Conservation (phyloP, 495 filamentous ascomycete genomes). For the Penicillium lagena region DNA sequence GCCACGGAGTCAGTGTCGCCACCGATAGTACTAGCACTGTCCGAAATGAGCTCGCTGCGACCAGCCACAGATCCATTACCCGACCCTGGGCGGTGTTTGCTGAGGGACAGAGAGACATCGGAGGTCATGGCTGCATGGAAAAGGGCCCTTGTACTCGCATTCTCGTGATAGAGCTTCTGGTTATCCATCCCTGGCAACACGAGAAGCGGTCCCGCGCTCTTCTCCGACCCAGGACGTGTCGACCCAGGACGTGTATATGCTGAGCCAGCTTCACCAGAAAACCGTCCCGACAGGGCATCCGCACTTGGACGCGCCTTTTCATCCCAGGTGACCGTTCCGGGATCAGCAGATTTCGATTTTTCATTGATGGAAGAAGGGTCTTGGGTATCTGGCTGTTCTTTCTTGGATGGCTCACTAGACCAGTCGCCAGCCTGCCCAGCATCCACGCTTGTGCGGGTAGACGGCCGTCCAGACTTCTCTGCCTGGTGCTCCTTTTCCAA, state of each 20-base stretch:
- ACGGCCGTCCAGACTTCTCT: slow-evolving; percentile 13
- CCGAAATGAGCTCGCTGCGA: slow-evolving; percentile 28
- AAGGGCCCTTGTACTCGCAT: slow-evolving; percentile 30
- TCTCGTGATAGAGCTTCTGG: slow-evolving; percentile 22
- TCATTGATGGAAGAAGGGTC: neutral
- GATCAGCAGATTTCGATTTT: slow-evolving; percentile 1
- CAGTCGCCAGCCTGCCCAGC: slow-evolving; percentile 27
- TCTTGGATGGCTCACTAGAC: slow-evolving; percentile 17
- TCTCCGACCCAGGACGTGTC: slow-evolving; percentile 7
- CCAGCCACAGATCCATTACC: slow-evolving; percentile 21
- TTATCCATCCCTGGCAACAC: slow-evolving; percentile 26
- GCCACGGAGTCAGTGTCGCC: slow-evolving; percentile 24
- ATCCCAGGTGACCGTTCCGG: slow-evolving; percentile 7
- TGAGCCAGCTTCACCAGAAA: slow-evolving; percentile 5
- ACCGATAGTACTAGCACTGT: slow-evolving; percentile 22
- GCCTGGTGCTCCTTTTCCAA: slow-evolving; percentile 44
- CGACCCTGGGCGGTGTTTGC: slow-evolving; percentile 17
- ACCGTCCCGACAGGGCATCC: neutral
- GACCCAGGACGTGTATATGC: slow-evolving; percentile 2
- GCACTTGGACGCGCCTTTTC: slow-evolving; percentile 6
- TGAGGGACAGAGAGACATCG: slow-evolving; percentile 14
- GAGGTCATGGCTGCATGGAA: slow-evolving; percentile 25
- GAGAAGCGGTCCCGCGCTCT: slow-evolving; percentile 21
- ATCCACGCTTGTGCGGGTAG: slow-evolving; percentile 26
- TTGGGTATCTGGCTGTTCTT: neutral